A percentile compares a stretch with the other conserved stretches of the same genome.
These are phyloP conservation scores for Pythium monospermum DNA, from an alignment of 352 stramenopile genomes.

Conservation along the genomic window DNA sequence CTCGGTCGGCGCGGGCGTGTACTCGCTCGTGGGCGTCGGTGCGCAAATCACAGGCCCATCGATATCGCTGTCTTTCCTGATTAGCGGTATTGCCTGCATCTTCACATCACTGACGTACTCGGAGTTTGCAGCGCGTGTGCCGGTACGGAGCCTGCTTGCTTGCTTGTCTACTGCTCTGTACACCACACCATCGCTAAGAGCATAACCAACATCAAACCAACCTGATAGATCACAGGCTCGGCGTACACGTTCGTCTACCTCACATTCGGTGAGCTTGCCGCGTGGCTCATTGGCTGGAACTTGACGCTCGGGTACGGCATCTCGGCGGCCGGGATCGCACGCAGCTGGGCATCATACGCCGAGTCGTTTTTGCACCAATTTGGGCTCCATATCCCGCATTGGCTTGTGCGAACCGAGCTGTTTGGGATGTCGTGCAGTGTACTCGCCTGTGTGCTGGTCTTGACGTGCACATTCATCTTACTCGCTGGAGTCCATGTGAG, in stretches of 20 bases:
- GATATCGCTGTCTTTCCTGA: constrained; percentile 89
- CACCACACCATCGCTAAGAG: too few relatives aligned
- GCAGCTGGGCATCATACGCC: constrained; percentile 88
- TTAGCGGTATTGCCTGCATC: constrained; percentile 85
- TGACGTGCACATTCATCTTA: constrained; percentile 80
- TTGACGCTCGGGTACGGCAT: constrained; percentile 92
- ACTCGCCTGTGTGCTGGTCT: constrained; percentile 74
- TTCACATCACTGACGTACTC: constrained; percentile 91
- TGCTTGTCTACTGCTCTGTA: too few relatives aligned
- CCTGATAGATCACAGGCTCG: constrained; percentile 75
- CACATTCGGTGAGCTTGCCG: constrained; percentile 81
- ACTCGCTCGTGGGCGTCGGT: constrained; percentile 86
- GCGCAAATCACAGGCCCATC: constrained; percentile 80
- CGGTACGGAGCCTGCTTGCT: constrained; percentile 54
- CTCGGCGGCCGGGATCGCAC: constrained; percentile 85
- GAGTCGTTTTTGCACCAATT: constrained; percentile 77
- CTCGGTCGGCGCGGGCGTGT: constrained; percentile 90
- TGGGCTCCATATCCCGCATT: constrained; percentile 55
- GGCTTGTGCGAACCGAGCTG: constrained; percentile 50
- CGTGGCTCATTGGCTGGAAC: constrained; percentile 92
- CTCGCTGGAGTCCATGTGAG: constrained; percentile 73
- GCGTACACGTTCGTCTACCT: constrained; percentile 90
- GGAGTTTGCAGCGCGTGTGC: constrained; percentile 83
- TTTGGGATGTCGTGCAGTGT: constrained; percentile 68
- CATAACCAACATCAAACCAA: too few relatives aligned